Conservation (phyloP, 345 rosid species). For the Cardamine resedifolia region DNA sequence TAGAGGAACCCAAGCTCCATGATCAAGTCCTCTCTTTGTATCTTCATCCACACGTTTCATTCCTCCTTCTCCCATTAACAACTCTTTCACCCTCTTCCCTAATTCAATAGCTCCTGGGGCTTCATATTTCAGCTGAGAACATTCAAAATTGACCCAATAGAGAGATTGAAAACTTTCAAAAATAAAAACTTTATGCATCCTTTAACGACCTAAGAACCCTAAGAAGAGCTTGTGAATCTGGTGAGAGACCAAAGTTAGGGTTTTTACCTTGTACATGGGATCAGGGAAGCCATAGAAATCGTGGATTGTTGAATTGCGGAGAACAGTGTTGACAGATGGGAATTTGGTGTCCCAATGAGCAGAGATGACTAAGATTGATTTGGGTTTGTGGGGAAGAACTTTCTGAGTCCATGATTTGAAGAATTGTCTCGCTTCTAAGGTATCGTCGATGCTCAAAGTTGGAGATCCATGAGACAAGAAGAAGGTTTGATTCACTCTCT, state of each 20-base stretch:
- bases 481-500: slow-evolving; percentile 49
- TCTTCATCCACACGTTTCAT: slow-evolving; percentile 63
- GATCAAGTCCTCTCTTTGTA: slow-evolving; percentile 76
- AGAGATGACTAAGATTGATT: slow-evolving; percentile 70
- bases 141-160: background rate
- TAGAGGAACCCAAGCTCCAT: slow-evolving; percentile 94
- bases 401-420: slow-evolving; percentile 58
- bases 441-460: slow-evolving; percentile 69
- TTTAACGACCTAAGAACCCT: background rate
- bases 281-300: slow-evolving; percentile 85
- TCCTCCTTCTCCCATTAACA: slow-evolving; percentile 50
- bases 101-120: slow-evolving; percentile 89
- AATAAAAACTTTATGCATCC: background rate
- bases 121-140: slow-evolving; percentile 66
- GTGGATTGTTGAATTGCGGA: slow-evolving; percentile 60
- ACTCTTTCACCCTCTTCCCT: slow-evolving; percentile 73
- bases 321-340: slow-evolving; percentile 67
- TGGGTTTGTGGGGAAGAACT: slow-evolving; percentile 48
- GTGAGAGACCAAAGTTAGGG: background rate
- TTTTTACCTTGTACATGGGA: slow-evolving; percentile 64
- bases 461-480: slow-evolving; percentile 87
- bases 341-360: slow-evolving; percentile 84
- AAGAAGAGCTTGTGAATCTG: background rate
- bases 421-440: slow-evolving; percentile 66
- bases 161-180: background rate